Evolutionary conservation across 176 grass and related monocot genomes (phyloP), one percentile per base, ranked within the genome.

Genomic region (Musa acuminata): DNA sequence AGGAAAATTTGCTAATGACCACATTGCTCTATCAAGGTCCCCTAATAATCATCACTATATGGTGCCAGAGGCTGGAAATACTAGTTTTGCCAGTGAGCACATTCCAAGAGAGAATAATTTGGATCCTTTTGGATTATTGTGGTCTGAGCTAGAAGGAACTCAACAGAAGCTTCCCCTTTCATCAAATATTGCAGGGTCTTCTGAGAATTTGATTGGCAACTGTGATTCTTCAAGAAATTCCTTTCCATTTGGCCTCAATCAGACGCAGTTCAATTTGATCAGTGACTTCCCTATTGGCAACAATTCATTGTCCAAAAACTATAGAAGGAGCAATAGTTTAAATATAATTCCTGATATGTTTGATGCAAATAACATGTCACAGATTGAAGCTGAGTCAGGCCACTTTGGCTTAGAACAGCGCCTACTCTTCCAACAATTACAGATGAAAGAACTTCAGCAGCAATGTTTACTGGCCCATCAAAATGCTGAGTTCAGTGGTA

Each of bases 81-180:
- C 79, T 71, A 89, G 80, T 77, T 79, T 84, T 67, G 65, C 73
- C 9, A 77, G 77, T 51, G 81, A 78, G 75, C 75, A 82, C 74
- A 60, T 72, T 71, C 71, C 69, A 19, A 81, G 82, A 69, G 88
- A 89, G 76, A 85, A 81, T 78, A 89, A 95, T 72, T 65, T 89
- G 55, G 95, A 85, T 57, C 91, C 88, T 87, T 86, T 99, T 75
- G 88, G 88, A 43, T 89, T 95, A 52, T 82, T 91, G 68, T 99
- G 91, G 96, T 99, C 96, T 79, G 96, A 99, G 72, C 87, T 95
- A 50, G 88, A 99, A 87, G 88, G 84, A 64, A 86, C 84, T 72
- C 88, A 95, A 77, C 79, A 82, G 14, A 99, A 89, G 52, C 88
- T 89, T 72, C 94, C 96, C 64, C 91, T 99, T 50, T 97, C 93